phyloP scores from a whole-genome alignment of 1,139 yeast genomes.

The Sugiyamaella neomexicana region DNA sequence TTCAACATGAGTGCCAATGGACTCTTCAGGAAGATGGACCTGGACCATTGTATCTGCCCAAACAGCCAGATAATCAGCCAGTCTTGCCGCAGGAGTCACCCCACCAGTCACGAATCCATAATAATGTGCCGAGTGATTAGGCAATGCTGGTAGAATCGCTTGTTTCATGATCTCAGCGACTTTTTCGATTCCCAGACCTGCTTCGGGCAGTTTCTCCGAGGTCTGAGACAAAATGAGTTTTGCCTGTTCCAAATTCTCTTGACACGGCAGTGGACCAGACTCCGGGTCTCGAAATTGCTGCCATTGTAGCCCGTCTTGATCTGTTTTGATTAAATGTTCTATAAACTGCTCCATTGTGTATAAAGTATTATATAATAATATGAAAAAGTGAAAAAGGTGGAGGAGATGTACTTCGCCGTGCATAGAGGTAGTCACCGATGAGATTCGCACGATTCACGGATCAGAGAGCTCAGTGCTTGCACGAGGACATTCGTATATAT shows the following conservation, averaged over 20 bases:
- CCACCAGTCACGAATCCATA: conserved; percentile 38
- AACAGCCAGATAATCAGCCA: conserved; percentile 32
- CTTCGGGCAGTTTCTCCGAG: conserved; percentile 11
- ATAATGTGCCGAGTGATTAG: conserved; percentile 30
- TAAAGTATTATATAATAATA: background rate
- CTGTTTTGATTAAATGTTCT: background rate
- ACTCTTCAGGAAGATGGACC: conserved; percentile 28
- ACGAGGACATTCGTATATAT: no score
- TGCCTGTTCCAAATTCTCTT: conserved; percentile 7
- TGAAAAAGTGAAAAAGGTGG: background rate
- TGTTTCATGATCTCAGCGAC: conserved; percentile 22
- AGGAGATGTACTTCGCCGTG: no score
- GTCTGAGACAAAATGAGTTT: conserved; percentile 11
- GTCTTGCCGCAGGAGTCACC: conserved; percentile 35
- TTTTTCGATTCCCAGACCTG: conserved; percentile 27
- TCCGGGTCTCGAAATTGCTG: conserved; percentile 13
- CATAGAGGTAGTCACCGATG: no score
- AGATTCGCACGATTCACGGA: no score
- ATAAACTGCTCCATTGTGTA: conserved; percentile 11
- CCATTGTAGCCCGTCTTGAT: background rate
- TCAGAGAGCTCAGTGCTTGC: no score
- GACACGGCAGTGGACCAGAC: conserved; percentile 17
- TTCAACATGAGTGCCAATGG: conserved; percentile 31
- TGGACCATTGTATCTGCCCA: conserved; percentile 31
- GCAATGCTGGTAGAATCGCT: conserved; percentile 29